A percentile compares a stretch with the other conserved stretches of the same genome.
These are phyloP conservation scores for Penicillium rolfsii DNA, from an alignment of 2,329 filamentous ascomycete genomes.

Conservation along the genomic window DNA sequence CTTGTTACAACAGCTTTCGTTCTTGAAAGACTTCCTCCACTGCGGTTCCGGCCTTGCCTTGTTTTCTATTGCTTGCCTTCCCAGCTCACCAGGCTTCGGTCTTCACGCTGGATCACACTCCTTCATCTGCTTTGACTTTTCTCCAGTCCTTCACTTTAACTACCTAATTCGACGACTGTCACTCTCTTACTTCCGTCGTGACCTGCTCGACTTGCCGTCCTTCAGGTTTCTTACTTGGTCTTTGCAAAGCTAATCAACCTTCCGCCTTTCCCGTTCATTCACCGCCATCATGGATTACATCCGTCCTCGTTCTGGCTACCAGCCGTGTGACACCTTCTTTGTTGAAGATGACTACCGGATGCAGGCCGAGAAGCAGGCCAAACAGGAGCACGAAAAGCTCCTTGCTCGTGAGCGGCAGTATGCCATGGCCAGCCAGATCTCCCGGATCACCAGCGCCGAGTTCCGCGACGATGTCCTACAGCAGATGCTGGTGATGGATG, in stretches of 20 bases:
- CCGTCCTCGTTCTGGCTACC: constrained; percentile 57
- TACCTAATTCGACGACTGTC: constrained; percentile 52
- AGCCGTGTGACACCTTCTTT: constrained; percentile 70
- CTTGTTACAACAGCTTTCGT: constrained; percentile 38
- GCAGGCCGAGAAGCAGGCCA: constrained; percentile 48
- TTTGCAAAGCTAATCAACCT: constrained; percentile 26
- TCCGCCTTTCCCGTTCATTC: constrained; percentile 8
- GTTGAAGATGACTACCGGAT: constrained; percentile 67
- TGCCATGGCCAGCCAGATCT: constrained; percentile 85
- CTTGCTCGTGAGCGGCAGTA: constrained; percentile 82
- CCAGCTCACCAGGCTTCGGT: constrained; percentile 43
- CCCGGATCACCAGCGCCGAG: constrained; percentile 80
- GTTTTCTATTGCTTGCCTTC: neutral
- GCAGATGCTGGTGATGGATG: constrained; percentile 95
- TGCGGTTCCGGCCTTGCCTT: neutral
- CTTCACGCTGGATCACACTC: constrained; percentile 47
- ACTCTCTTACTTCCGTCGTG: constrained; percentile 54
- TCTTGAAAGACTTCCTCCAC: constrained; percentile 33
- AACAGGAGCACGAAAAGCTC: constrained; percentile 75
- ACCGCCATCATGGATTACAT: constrained; percentile 58
- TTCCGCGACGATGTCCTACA: constrained; percentile 92
- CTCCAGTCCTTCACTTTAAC: constrained; percentile 56
- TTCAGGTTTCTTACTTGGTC: constrained; percentile 51
- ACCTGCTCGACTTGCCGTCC: constrained; percentile 36
- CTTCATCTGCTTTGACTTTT: constrained; percentile 61